These are phyloP conservation scores for Lanmaoa pseudosensibilis DNA, from an alignment of 768 basidiomycete genomes.

Conservation along the genomic window DNA sequence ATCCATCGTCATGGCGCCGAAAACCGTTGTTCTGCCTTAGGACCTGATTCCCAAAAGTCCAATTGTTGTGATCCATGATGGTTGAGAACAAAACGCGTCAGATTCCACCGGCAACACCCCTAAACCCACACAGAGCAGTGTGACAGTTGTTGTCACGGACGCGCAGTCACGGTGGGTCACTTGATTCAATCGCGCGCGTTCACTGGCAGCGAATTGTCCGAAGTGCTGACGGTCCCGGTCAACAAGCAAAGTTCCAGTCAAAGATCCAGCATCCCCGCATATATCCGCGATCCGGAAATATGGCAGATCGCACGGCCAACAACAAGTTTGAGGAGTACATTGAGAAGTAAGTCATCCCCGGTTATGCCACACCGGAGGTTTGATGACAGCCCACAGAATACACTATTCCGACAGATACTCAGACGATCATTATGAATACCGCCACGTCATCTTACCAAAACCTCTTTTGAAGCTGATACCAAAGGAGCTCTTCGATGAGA, in stretches of 20 bases:
- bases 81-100: constrained; percentile 7
- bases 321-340: constrained; percentile 73
- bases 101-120: not conserved
- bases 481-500: constrained; percentile 76
- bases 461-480: constrained; percentile 92
- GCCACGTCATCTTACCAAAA: constrained; percentile 96
- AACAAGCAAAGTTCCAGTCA: not conserved
- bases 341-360: constrained; percentile 57
- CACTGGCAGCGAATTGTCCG: not conserved
- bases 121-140: not conserved
- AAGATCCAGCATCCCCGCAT: constrained; percentile 2
- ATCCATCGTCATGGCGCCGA: not conserved
- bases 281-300: constrained; percentile 14
- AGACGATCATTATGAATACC: constrained; percentile 92
- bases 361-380: constrained; percentile 17
- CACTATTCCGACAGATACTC: constrained; percentile 91
- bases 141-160: constrained; percentile 25
- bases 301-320: constrained; percentile 40
- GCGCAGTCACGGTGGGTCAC: constrained; percentile 26
- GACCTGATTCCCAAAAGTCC: not conserved
- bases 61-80: constrained; percentile 17
- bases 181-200: constrained; percentile 1
- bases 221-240: not conserved
- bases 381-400: constrained; percentile 50
- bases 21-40: not conserved